Conservation (phyloP, 108 stramenopile genomes). For the Pseudonitzschia pungens region DNA sequence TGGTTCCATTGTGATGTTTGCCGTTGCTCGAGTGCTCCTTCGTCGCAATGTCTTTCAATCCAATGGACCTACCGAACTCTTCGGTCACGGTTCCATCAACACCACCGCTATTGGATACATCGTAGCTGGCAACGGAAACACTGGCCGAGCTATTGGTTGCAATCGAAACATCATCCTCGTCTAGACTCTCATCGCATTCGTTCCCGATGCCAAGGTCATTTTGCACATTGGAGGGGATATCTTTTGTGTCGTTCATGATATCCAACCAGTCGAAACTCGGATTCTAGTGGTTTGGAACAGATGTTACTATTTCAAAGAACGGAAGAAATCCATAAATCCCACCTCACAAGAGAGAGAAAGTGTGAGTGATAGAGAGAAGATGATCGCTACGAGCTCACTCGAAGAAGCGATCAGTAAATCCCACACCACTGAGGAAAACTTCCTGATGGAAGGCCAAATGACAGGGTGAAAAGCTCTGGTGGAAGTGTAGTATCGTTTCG, state of each 20-base stretch:
- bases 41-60: too few relatives aligned
- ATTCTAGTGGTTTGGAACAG: too few relatives aligned
- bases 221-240: background rate
- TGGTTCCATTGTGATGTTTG: background rate
- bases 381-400: too few relatives aligned
- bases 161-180: background rate
- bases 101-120: background rate
- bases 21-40: background rate
- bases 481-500: too few relatives aligned
- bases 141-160: background rate
- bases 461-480: too few relatives aligned
- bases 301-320: too few relatives aligned
- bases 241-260: background rate
- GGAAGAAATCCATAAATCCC: too few relatives aligned
- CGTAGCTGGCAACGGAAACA: background rate
- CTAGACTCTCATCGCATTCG: background rate
- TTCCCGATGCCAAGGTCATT: background rate
- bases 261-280: background rate
- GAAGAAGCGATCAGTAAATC: too few relatives aligned
- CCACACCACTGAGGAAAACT: too few relatives aligned
- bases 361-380: too few relatives aligned
- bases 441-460: too few relatives aligned
- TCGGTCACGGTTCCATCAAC: background rate
- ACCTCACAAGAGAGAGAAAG: too few relatives aligned
- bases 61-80: conserved; percentile 6